phyloP scores from a whole-genome alignment of 1,284 basidiomycete species.

The Afroboletus lepidellus region DNA sequence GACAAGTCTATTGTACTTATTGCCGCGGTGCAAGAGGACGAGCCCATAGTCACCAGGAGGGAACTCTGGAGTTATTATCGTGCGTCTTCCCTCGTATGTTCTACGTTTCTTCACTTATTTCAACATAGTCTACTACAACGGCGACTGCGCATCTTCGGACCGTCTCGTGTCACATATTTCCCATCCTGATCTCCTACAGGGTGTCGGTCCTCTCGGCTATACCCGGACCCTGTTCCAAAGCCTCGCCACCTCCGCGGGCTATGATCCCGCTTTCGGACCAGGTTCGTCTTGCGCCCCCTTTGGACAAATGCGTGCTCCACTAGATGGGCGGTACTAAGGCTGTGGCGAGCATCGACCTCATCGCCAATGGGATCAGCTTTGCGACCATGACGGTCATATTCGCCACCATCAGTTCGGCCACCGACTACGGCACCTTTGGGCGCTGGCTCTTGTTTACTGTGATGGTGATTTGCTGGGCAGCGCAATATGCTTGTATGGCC shows the following conservation, averaged over 20 bases:
- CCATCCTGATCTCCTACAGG: too few species aligned
- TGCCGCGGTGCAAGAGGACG: conserved; percentile 41
- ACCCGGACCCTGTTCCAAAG: conserved; percentile 74
- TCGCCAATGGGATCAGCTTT: conserved; percentile 76
- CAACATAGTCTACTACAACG: conserved; percentile 64
- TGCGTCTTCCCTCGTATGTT: conserved; percentile 25
- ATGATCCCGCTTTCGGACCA: conserved; percentile 61
- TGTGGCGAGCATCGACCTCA: conserved; percentile 71
- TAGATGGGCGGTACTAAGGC: conserved; percentile 68
- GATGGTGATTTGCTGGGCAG: conserved; percentile 76
- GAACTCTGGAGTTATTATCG: conserved; percentile 77
- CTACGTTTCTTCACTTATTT: conserved; percentile 19
- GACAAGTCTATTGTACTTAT: conserved; percentile 16
- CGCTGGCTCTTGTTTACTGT: conserved; percentile 72
- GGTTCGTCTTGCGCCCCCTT: conserved; percentile 67
- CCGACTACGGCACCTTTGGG: conserved; percentile 79
- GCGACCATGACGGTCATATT: conserved; percentile 79
- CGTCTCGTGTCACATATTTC: neutral
- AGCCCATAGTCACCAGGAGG: conserved; percentile 55
- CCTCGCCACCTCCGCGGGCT: conserved; percentile 65
- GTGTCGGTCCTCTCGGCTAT: conserved; percentile 60
- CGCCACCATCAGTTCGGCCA: conserved; percentile 78
- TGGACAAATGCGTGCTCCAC: conserved; percentile 72
- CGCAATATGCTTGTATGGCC: conserved; percentile 75
- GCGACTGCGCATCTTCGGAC: conserved; percentile 45